Evolutionary conservation across 176 grass and related monocot genomes (phyloP).

Genomic region (Oryza longistaminata): DNA sequence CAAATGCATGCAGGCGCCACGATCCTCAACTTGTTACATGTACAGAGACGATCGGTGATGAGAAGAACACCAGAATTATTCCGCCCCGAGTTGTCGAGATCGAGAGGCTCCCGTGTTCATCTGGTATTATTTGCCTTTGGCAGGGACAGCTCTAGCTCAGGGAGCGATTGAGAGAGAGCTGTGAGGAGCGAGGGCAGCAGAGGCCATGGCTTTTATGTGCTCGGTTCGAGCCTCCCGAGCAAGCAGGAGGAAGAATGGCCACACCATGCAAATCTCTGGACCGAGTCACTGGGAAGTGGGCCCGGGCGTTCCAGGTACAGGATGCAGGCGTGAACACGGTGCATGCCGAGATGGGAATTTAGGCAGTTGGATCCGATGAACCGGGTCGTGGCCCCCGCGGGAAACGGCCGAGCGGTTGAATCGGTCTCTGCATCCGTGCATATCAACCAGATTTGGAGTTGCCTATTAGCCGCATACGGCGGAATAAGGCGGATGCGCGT

Average conservation of each 20-base stretch:
- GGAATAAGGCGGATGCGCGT: too few relatives aligned
- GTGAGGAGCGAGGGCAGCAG: conserved; percentile 28
- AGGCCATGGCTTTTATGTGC: conserved; percentile 33
- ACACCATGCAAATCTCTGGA: conserved; percentile 5
- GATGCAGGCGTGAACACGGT: neutral
- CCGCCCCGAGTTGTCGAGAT: neutral
- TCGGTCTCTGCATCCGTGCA: neutral
- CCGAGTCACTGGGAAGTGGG: neutral
- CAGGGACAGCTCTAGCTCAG: conserved; percentile 56
- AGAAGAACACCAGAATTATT: conserved; percentile 27
- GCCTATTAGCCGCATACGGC: too few relatives aligned
- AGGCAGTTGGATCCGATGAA: conserved; percentile 20
- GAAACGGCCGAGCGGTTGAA: conserved; percentile 18
- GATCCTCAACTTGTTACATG: conserved; percentile 31
- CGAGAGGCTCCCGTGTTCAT: conserved; percentile 40
- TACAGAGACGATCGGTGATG: conserved; percentile 18
- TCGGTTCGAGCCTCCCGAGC: neutral
- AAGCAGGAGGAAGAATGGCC: neutral
- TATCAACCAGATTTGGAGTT: too few relatives aligned
- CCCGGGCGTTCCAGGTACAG: neutral
- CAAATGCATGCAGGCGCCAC: conserved; percentile 1
- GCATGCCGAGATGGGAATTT: neutral
- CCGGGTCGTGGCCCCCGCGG: neutral
- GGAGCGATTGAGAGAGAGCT: conserved; percentile 61
- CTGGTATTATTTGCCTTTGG: conserved; percentile 39